Base-by-base conservation (phyloP, 768 basidiomycete species). In the Rickenella mellea region DNA sequence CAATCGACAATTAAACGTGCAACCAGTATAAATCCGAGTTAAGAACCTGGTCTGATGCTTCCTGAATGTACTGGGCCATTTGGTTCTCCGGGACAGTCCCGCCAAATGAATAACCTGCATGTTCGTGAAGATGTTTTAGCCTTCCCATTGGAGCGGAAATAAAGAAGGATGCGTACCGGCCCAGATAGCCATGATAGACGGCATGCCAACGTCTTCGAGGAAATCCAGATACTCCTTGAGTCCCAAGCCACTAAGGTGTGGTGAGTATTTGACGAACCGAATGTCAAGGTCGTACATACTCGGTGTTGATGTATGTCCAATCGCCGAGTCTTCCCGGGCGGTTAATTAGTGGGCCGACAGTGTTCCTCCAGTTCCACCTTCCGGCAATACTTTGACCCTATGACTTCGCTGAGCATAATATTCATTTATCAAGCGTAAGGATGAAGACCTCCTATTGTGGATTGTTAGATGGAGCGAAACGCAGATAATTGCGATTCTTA, bases 321-420 rank as follows among this genome's bases (percentile, higher is more conserved):
- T 73, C 73, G n/a, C 79, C 79, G 27, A 64, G 51, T 3, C 79
- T 69, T 1, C 78, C 78, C 15, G 79, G 79, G 31, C 79, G 61
- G 45, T 72, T 55, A 5, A 69, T 52, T 14, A 80, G 56, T 0
- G 73, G 62, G 3, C 78, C 78, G n/a, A 80, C 65, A 5, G 79
- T 82, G 5, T 67, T 65, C 48, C 78, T 74, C 80, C 81, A 83
- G 50, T 74, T 67, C 80, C 80, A 83, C 9, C 80, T 63, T 0
- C 67, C 66, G 5, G 58, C 66, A 19, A 62, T 55, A 1, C 70
- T 73, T 57, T 74, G 67, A 3, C 79, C 80, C 70, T 82, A 42
- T 10, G 32, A 22, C 21, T 51, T 42, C 15, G 26, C 45, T 17
- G 37, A 42, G 29, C 31, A 28, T 32, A 42, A 57, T 46, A 40